Evolutionary conservation across 2,329 filamentous ascomycete genomes (phyloP).

Genomic region (Sclerotinia borealis): DNA sequence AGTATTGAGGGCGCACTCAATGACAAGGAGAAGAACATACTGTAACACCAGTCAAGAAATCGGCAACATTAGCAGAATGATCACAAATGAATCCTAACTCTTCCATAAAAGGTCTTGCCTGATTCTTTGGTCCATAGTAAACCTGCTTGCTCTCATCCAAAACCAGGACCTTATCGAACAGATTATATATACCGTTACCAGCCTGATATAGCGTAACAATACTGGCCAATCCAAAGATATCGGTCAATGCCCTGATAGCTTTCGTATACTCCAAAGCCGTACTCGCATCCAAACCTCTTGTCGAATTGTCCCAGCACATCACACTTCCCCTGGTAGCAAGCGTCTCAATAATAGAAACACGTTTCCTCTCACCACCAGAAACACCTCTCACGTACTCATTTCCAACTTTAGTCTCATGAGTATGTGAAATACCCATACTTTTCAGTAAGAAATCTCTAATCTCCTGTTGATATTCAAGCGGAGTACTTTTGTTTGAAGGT

Average conservation of each 20-base stretch:
- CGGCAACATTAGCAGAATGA: conserved; percentile 56
- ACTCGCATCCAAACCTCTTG: conserved; percentile 58
- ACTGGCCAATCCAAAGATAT: conserved; percentile 52
- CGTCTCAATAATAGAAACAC: conserved; percentile 53
- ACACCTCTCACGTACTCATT: conserved; percentile 58
- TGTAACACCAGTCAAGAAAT: conserved; percentile 54
- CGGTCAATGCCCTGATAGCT: conserved; percentile 57
- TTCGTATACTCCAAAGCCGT: conserved; percentile 61
- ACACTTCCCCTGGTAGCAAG: conserved; percentile 36
- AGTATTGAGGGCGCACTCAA: background rate
- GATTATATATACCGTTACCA: conserved; percentile 61
- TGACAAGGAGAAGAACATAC: conserved; percentile 10
- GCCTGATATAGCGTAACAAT: conserved; percentile 66
- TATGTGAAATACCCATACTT: conserved; percentile 46
- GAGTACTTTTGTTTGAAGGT: conserved; percentile 39
- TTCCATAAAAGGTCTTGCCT: conserved; percentile 61
- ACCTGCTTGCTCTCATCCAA: conserved; percentile 60
- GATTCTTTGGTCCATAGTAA: conserved; percentile 54
- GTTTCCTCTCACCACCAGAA: conserved; percentile 55
- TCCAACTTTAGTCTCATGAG: conserved; percentile 48
- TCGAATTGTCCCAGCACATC: conserved; percentile 63
- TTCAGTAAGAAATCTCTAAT: conserved; percentile 27
- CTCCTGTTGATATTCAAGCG: conserved; percentile 41
- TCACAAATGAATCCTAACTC: conserved; percentile 56
- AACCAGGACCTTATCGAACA: conserved; percentile 65